Evolutionary conservation across 257 asterid genomes (phyloP).

Genomic region (Anisodus acutangulus): DNA sequence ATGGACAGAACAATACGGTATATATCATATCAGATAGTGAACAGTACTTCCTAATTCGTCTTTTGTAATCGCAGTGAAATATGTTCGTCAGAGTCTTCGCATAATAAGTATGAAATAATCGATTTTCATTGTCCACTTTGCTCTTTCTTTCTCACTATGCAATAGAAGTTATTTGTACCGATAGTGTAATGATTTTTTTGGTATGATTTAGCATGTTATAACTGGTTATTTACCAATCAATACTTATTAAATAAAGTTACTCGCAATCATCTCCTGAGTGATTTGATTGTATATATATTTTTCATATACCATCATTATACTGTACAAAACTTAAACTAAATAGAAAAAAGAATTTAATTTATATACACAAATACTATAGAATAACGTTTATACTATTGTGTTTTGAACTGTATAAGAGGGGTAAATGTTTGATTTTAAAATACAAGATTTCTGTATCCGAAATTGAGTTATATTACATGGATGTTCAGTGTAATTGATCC

Average conservation of each 20-base stretch:
- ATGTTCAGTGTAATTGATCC: background rate
- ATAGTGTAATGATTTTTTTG: background rate
- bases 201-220: background rate
- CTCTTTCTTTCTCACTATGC: too few species aligned
- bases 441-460: background rate
- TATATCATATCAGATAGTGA: background rate
- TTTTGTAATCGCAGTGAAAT: too few species aligned
- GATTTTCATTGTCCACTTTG: too few species aligned
- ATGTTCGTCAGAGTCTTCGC: too few species aligned
- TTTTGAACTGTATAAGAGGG: background rate
- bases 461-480: background rate
- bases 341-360: background rate
- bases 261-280: background rate
- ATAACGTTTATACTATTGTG: background rate
- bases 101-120: too few species aligned
- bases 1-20: slow-evolving; percentile 18
- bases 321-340: too few species aligned
- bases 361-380: background rate
- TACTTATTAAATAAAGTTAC: background rate
- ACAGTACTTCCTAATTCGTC: background rate
- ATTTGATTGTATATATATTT: background rate
- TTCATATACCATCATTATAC: background rate
- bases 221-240: background rate
- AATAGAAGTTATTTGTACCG: too few species aligned
- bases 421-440: background rate